A percentile compares a stretch with the other conserved stretches of the same genome.
phyloP scores from a whole-genome alignment of 768 basidiomycete species.

The Trichaptum fuscoviolaceum region DNA sequence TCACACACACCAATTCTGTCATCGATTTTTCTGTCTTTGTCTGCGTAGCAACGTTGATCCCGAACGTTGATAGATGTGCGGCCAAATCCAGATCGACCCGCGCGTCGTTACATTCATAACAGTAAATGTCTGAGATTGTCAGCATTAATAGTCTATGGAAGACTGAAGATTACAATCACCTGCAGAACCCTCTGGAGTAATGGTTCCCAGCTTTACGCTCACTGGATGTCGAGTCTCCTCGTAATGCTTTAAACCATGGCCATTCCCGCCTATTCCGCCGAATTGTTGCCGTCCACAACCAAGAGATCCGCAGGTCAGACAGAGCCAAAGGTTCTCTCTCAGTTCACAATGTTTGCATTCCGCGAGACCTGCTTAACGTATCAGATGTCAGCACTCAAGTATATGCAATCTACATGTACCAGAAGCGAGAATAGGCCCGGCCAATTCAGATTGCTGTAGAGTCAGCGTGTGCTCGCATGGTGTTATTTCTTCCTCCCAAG shows the following conservation, averaged over 20 bases:
- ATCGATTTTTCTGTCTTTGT: constrained; percentile 94
- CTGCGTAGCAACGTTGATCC: constrained; percentile 77
- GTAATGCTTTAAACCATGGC: constrained; percentile 83
- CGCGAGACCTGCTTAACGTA: constrained; percentile 52
- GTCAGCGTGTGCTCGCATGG: constrained; percentile 78
- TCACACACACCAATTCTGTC: constrained; percentile 75
- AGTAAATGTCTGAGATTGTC: constrained; percentile 73
- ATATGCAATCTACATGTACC: constrained; percentile 31
- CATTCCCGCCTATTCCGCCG: constrained; percentile 79
- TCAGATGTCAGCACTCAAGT: constrained; percentile 2
- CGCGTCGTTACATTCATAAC: constrained; percentile 86
- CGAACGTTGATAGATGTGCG: constrained; percentile 72
- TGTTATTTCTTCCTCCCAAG: constrained; percentile 94
- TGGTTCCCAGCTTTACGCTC: constrained; percentile 92
- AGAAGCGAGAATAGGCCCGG: constrained; percentile 44
- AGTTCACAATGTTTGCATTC: constrained; percentile 82
- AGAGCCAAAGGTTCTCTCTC: constrained; percentile 92
- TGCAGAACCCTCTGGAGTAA: constrained; percentile 89
- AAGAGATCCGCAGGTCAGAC: constrained; percentile 83
- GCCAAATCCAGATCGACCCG: constrained; percentile 72
- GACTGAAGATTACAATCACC: constrained; percentile 38
- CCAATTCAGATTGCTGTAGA: constrained; percentile 44
- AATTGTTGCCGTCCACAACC: constrained; percentile 86
- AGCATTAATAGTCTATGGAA: not conserved
- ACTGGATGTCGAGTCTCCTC: constrained; percentile 67